Evolutionary conservation across 1,284 basidiomycete species (phyloP), one percentile per base, ranked within the genome.

Genomic region (Fistulina hepatica): DNA sequence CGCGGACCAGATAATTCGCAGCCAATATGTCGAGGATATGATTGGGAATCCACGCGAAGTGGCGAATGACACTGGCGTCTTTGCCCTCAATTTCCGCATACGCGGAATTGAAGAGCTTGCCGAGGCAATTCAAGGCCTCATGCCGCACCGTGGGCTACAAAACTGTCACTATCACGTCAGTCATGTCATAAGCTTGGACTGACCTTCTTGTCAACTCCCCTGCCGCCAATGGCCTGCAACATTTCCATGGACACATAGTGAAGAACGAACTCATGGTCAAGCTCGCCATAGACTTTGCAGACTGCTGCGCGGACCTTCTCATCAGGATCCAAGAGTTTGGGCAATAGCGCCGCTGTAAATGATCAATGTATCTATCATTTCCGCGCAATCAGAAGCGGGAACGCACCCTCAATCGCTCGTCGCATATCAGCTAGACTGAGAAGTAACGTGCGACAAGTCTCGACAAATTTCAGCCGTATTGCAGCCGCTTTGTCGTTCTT

Each of bases 31-130:
- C 66, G n/a, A n/a, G n/a, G n/a, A n/a, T n/a, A n/a, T n/a, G n/a
- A 22, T 81, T 70, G 0, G 95, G 93, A 44, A 99, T 97, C 95
- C 95, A 99, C 0, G 76, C 76, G 52, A 98, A 97, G 38, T 94
- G 88, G 15, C 66, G 56, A 13, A 81, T 68, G 0, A 91, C 88
- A 1, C 72, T 65, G 1, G 69, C 60, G 43, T 91, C 85, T 39
- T 79, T 77, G 43, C 75, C 81, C 54, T 94, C 90, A 47, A 97
- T 93, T 55, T 95, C 90, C 0, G 84, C 71, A 56, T 80, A 92
- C 0, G 92, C 92, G 20, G 86, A 62, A 44, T 71, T 73, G 57
- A 85, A 98, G 2, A 97, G 60, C 47, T 74, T 81, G 3, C 81
- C 89, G 1, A 95, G 57, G 7, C 79, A 76, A 26, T 72, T 76